Evolutionary conservation across 2,329 filamentous ascomycete species (phyloP), one percentile per base, ranked within the genome.

Genomic region (Aureobasidium subglaciale): DNA sequence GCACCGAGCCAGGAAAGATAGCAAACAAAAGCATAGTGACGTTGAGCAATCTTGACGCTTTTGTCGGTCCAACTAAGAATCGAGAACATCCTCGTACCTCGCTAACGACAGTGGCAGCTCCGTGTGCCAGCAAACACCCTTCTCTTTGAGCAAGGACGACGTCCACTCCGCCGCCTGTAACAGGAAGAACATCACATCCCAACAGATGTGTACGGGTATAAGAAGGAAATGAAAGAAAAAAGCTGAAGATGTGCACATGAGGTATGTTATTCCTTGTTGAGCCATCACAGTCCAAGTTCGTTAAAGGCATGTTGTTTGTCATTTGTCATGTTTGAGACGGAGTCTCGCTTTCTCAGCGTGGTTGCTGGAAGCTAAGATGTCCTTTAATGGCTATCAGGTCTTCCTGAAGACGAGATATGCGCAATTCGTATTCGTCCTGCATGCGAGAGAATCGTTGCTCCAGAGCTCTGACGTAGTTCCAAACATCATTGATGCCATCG

Each of bases 381-480:
- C 62, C 61, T 57, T 65, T 67, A 4, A 70, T 60, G 42, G 62
- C 59, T 50, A 68, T 68, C 32, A 78, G 67, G 60, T 78, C 75
- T 42, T 71, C 71, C 59, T 75, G 70, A 62, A 77, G 58, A 8
- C 69, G 66, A 8, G 66, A 64, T 41, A 78, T 75, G 46, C 71
- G 70, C 48, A 71, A 62, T 55, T 75, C 73, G 59, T 77, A 73
- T 56, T 78, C 75, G 61, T 77, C 73, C 56, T 73, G 70, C 68
- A 74, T 75, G 24, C 70, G 63, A 16, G 68, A 66, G 66, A 77
- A 73, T 16, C 72, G 68, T 30, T 64, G 79, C 64, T 92, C 87
- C 48, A 92, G 74, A 16, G 77, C 78, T 56, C 88, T 83, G 30
- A 91, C 81, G 63, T 90, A 90, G 4, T 78, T 73, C 85, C 85